Conservation (phyloP, 2,329 filamentous ascomycete genomes). For the Knoxdaviesia capensis region DNA sequence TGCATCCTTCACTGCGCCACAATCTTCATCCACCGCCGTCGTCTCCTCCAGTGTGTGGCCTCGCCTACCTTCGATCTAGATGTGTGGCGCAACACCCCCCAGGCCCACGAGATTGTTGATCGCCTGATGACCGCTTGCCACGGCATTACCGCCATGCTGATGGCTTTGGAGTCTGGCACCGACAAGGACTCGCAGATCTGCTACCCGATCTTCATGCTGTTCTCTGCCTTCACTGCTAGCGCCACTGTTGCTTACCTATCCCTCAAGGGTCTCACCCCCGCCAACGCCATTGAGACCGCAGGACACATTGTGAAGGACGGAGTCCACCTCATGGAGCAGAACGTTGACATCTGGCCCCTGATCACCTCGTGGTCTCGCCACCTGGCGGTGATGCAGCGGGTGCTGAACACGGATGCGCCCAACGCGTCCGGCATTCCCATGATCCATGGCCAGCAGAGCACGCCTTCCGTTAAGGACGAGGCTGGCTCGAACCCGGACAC, state of each 20-base stretch:
- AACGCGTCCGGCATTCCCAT: conserved; percentile 9
- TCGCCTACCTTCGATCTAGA: conserved; percentile 30
- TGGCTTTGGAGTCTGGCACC: conserved; percentile 31
- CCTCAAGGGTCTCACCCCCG: conserved; percentile 37
- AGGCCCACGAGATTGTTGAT: conserved; percentile 32
- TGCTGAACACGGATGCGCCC: conserved; percentile 31
- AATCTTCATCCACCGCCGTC: conserved; percentile 39
- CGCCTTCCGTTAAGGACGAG: conserved; percentile 32
- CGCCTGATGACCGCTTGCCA: conserved; percentile 38
- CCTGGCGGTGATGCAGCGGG: conserved; percentile 39
- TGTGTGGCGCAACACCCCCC: conserved; percentile 27
- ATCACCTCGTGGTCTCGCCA: conserved; percentile 40
- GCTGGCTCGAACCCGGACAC: conserved; percentile 32
- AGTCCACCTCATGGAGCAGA: conserved; percentile 36
- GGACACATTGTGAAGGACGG: conserved; percentile 36
- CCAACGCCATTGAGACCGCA: conserved; percentile 34
- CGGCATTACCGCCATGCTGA: conserved; percentile 33
- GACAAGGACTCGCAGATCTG: conserved; percentile 39
- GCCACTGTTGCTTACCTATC: conserved; percentile 41
- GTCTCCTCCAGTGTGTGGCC: conserved; percentile 36
- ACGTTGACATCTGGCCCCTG: conserved; percentile 37
- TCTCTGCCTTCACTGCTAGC: conserved; percentile 39
- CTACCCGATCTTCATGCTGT: conserved; percentile 44
- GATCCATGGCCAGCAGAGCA: conserved; percentile 10
- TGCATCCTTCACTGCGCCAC: conserved; percentile 39